Base-by-base conservation (phyloP, 805 yeast species). In the Starmerella tilneyi region DNA sequence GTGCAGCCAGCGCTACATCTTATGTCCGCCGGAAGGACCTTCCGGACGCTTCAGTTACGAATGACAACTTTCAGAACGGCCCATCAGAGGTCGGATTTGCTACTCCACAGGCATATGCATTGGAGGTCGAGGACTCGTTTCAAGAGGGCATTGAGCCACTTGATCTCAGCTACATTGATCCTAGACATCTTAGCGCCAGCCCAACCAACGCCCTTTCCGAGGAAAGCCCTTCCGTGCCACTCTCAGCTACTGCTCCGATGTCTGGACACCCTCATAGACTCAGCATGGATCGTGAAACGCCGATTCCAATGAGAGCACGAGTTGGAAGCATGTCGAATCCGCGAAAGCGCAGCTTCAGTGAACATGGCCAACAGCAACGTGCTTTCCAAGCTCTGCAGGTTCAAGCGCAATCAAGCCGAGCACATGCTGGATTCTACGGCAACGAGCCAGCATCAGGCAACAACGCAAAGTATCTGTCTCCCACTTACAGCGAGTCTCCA, bases 81-180 rank as follows among this genome's bases (percentile, higher is more conserved):
- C 86, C 88, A 1, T 72, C 71, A 35, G 85, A 81, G 56, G 86
- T 81, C 21, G 83, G 79, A 2, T 84, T 82, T 58, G 76, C 94
- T 1, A 81, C 94, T 1, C 95, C 94, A 3, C 94, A 84, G 60
- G 50, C 58, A 49, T 43, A 56, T 55, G 36, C 52, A 51, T 37
- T 48, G 52, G 50, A 59, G 52, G 47, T 65, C 61, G 41, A 65
- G 66, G 46, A 12, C 20, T 5, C 32, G 15, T 22, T 28, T 7
- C 19, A 17, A 6, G 34, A 38, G 31, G 44, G 43, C 26, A 26
- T 51, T 15, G 50, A 41, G 39, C 50, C 51, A 11, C 41, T 47
- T 16, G 47, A 50, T 22, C 39, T 47, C 16, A 45, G 45, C 28
- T 47, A 26, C 34, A 46, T 46, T 4, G 28, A 29, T 12, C 50